These are phyloP conservation scores for Diaporthe sp. DNA, from an alignment of 2,329 filamentous ascomycete genomes.

Conservation along the genomic window DNA sequence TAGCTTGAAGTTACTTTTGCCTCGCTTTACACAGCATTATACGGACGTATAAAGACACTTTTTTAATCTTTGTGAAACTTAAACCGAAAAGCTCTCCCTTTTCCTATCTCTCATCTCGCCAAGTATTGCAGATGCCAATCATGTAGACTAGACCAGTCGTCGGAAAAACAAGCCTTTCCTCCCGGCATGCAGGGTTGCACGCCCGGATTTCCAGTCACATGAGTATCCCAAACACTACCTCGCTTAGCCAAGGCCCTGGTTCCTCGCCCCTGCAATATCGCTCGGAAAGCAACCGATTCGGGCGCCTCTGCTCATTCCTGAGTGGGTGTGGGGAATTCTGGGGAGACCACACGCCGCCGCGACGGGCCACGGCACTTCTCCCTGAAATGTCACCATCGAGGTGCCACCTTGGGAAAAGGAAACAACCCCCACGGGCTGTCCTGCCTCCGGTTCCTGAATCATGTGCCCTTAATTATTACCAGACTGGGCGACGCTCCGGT, in stretches of 20 bases:
- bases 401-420: background rate
- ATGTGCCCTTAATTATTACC: background rate
- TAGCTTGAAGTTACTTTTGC: background rate
- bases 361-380: slow-evolving; percentile 1
- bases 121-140: background rate
- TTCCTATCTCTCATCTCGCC: background rate
- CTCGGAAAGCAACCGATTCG: slow-evolving; percentile 8
- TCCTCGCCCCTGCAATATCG: background rate
- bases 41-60: no score
- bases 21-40: background rate
- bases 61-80: background rate
- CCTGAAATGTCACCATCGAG: background rate
- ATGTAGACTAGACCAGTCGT: background rate
- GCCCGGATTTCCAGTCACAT: slow-evolving; percentile 15
- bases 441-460: slow-evolving; percentile 19
- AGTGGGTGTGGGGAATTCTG: background rate
- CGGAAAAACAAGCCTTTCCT: slow-evolving; percentile 26
- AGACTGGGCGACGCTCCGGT: background rate
- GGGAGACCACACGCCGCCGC: background rate
- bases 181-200: background rate
- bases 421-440: background rate
- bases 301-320: background rate
- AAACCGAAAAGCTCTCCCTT: background rate
- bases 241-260: background rate
- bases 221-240: background rate